These are phyloP conservation scores for Telopea speciosissima DNA, from an alignment of 177 flowering plant genomes.

Conservation along the genomic window DNA sequence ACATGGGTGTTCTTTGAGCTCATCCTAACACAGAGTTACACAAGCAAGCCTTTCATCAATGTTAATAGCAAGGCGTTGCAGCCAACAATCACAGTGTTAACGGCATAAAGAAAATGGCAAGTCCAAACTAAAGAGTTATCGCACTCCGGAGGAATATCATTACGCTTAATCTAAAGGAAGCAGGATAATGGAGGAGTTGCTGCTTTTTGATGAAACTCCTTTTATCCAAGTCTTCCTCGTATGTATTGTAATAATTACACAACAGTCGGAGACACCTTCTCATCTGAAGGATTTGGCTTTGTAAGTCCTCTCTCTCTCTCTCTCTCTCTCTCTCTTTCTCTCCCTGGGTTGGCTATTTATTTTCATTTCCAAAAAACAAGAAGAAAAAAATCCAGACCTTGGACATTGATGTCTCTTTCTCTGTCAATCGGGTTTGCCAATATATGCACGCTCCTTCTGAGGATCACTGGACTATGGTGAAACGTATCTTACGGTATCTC, in stretches of 20 bases:
- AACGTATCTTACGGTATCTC: too few relatives aligned
- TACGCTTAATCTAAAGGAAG: neutral
- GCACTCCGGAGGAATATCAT: conserved; percentile 1
- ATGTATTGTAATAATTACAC: conserved; percentile 32
- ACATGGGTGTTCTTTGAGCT: neutral
- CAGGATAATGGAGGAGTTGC: conserved; percentile 2
- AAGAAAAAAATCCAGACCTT: too few relatives aligned
- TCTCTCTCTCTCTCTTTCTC: too few relatives aligned
- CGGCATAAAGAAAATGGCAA: neutral
- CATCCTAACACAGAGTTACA: neutral
- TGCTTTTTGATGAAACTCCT: conserved; percentile 40
- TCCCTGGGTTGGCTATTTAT: too few relatives aligned
- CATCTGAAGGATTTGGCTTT: conserved; percentile 42
- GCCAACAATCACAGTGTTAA: neutral
- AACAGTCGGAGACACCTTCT: conserved; percentile 26
- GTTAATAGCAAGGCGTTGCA: neutral
- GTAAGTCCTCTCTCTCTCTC: conserved; percentile 9
- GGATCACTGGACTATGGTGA: too few relatives aligned
- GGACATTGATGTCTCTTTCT: too few relatives aligned
- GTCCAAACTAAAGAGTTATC: neutral
- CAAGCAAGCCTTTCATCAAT: neutral
- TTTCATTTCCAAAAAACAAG: too few relatives aligned
- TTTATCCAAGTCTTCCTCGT: conserved; percentile 32
- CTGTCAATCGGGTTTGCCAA: too few relatives aligned
- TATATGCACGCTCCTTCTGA: too few relatives aligned